A percentile compares a stretch with the other conserved stretches of the same genome.
These are phyloP conservation scores for Brettanomyces sp. DNA, from an alignment of 805 yeast species.

Conservation along the genomic window DNA sequence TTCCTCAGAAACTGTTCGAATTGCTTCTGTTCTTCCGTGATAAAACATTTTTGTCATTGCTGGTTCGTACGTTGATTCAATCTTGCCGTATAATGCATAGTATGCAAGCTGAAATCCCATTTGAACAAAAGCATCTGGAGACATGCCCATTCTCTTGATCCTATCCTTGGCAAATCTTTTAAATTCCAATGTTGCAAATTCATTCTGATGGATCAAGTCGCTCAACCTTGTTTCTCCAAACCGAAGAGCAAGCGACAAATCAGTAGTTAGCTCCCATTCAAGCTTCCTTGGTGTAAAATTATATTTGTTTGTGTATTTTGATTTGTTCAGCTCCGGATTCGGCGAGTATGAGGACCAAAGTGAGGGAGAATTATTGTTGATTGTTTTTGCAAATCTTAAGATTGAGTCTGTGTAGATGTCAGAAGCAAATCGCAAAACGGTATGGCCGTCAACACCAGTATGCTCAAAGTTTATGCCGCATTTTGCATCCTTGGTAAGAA, in stretches of 20 bases:
- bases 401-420: constrained; percentile 91
- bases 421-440: constrained; percentile 77
- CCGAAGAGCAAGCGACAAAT: constrained; percentile 67
- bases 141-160: constrained; percentile 76
- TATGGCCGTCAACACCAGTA: constrained; percentile 94
- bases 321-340: constrained; percentile 31
- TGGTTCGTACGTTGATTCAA: constrained; percentile 91
- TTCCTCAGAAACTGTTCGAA: constrained; percentile 74
- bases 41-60: constrained; percentile 86
- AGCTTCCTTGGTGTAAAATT: constrained; percentile 74
- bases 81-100: constrained; percentile 85
- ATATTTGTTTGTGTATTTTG: constrained; percentile 19
- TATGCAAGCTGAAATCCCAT: constrained; percentile 92
- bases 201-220: constrained; percentile 83
- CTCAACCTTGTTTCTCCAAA: constrained; percentile 87
- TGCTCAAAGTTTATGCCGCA: constrained; percentile 93
- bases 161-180: constrained; percentile 61
- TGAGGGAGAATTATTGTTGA: constrained; percentile 67
- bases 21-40: constrained; percentile 91
- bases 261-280: constrained; percentile 80
- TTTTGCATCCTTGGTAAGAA: constrained; percentile 79
- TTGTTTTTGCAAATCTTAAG: constrained; percentile 73
- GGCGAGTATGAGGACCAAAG: constrained; percentile 54
- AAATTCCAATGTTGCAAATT: constrained; percentile 73
- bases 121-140: constrained; percentile 92